Conservation (phyloP, 495 filamentous ascomycete genomes). For the Hyaloscypha bicolor region DNA sequence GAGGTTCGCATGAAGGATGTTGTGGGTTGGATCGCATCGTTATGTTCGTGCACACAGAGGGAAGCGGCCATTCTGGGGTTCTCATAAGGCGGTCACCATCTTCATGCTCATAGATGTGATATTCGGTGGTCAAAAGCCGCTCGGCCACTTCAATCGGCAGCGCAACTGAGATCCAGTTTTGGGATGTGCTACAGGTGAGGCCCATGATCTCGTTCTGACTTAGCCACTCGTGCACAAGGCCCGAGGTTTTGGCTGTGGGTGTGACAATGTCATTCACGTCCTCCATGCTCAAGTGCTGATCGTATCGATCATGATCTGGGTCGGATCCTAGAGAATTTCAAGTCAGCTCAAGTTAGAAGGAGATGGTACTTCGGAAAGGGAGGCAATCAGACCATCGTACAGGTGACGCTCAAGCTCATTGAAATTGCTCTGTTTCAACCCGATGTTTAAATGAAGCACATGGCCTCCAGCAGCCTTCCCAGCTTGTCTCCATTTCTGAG, state of each 20-base stretch:
- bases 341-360: too few species aligned
- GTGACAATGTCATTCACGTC: conserved; percentile 27
- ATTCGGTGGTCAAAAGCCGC: conserved; percentile 57
- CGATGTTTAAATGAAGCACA: conserved; percentile 51
- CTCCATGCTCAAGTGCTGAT: conserved; percentile 46
- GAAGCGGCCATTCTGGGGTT: conserved; percentile 51
- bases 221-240: conserved; percentile 50
- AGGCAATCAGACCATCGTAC: conserved; percentile 48
- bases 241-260: conserved; percentile 43
- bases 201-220: conserved; percentile 47
- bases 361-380: too few species aligned
- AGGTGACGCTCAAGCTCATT: conserved; percentile 51
- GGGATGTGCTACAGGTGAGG: conserved; percentile 47
- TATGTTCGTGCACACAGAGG: conserved; percentile 55
- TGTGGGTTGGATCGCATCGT: conserved; percentile 67
- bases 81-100: conserved; percentile 38
- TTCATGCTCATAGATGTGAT: conserved; percentile 56
- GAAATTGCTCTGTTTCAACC: conserved; percentile 51
- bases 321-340: conserved; percentile 39
- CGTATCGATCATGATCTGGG: conserved; percentile 44
- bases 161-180: conserved; percentile 52
- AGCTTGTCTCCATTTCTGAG: conserved; percentile 46
- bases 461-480: conserved; percentile 41
- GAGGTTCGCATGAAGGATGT: conserved; percentile 56
- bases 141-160: conserved; percentile 54